Conservation (phyloP, 75 land plant species). For the Pinus albicaulis region DNA sequence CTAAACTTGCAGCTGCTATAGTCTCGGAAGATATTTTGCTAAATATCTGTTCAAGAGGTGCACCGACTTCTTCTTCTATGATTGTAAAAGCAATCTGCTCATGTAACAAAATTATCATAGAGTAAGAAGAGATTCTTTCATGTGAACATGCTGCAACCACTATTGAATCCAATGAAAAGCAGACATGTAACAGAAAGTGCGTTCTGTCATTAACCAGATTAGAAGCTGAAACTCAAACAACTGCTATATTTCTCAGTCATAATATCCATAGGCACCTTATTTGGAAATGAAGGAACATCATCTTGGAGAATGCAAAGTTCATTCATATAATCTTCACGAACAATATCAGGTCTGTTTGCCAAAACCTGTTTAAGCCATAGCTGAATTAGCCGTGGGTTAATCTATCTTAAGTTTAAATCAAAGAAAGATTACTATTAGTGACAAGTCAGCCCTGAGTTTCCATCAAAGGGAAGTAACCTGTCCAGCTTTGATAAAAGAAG, state of each 20-base stretch:
- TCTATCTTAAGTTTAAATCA: neutral
- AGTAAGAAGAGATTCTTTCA: neutral
- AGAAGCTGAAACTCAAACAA: neutral
- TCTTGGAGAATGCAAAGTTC: slow-evolving; percentile 98
- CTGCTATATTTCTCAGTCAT: neutral
- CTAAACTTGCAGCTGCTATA: slow-evolving; percentile 97
- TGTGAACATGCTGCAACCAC: neutral
- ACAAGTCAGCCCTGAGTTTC: neutral
- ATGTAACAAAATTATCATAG: neutral
- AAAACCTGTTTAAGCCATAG: slow-evolving; percentile 57
- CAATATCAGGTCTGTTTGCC: slow-evolving; percentile 96
- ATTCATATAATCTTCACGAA: slow-evolving; percentile 99
- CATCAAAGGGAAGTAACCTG: slow-evolving; percentile 50
- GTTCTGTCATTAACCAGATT: neutral
- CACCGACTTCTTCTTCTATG: slow-evolving; percentile 88
- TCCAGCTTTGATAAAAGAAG: slow-evolving; percentile 97
- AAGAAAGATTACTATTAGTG: neutral
- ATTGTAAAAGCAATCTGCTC: slow-evolving; percentile 79
- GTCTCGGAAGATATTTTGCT: slow-evolving; percentile 85
- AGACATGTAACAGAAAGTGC: neutral
- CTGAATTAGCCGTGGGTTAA: slow-evolving; percentile 12
- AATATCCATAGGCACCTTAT: slow-evolving; percentile 55
- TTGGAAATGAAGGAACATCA: slow-evolving; percentile 97
- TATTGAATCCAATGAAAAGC: neutral
- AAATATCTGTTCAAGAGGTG: slow-evolving; percentile 84